Evolutionary conservation across 176 grass and related monocot genomes (phyloP), one percentile per base, ranked within the genome.

Genomic region (Dendrocalamus sinicus): DNA sequence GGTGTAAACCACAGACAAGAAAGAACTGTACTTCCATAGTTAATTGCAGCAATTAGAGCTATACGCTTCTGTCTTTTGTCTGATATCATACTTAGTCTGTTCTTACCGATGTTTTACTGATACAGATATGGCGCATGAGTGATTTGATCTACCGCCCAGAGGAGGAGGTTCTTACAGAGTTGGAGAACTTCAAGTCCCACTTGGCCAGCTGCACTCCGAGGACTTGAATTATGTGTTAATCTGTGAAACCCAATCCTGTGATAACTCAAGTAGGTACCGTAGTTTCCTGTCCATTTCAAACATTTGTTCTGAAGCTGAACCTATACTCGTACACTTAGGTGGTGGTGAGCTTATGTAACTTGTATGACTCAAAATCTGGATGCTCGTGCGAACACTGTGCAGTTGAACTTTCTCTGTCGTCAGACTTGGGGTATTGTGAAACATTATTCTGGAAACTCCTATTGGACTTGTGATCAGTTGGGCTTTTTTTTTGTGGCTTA

Each of bases 41-140:
- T 41, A 19, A 39, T 48, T 83, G 75, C 61, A 83, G 26, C n/a
- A 45, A 22, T 47, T 55, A 12, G 10, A 28, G 19, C 40, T 8
- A 43, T 75, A 47, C 2, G 2, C 17, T 16, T 1, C 44, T 62
- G 12, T 28, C 35, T 26, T 81, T 47, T 78, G 12, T 83, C 30
- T 23, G 66, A 58, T 83, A 30, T 40, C 16, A 48, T 73, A 5
- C 44, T 0, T 84, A 28, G 54, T 80, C 3, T 51, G 13, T 85
- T 88, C 40, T 83, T 76, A 85, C 39, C 24, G 2, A 17, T 85
- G 7, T 48, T 78, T 59, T 19, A 7, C 84, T 70, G 60, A 41
- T 94, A 43, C 78, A 99, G 96, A 94, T 99, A 86, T 99, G 96
- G 96, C 91, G 93, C 46, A 92, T 96, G 83, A 99, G 86, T 67